Conservation (phyloP, 2,329 filamentous ascomycete species). For the Diaporthe vaccinii region DNA sequence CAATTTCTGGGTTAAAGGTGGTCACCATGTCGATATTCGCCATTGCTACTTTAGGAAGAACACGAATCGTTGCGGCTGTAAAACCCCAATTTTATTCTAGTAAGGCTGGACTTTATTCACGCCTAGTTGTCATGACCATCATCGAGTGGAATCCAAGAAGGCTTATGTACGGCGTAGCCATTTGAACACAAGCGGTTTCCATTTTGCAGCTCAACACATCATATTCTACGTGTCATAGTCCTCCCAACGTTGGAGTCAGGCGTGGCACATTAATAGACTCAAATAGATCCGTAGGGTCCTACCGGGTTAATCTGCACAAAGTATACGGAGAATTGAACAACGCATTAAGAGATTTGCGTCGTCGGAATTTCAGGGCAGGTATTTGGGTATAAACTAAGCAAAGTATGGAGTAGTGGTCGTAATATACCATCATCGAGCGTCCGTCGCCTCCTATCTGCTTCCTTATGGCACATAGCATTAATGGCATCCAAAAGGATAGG, state of each 20-base stretch:
- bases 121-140: not conserved
- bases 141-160: too few relatives aligned
- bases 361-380: not conserved
- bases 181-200: too few relatives aligned
- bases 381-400: conserved; percentile 33
- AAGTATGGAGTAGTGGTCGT: conserved; percentile 21
- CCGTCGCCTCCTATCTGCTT: not conserved
- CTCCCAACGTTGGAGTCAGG: not conserved
- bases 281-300: not conserved
- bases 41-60: not conserved
- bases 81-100: accelerated
- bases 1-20: too few relatives aligned
- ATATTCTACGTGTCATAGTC: not conserved
- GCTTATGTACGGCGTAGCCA: too few relatives aligned
- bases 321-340: not conserved
- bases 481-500: not conserved
- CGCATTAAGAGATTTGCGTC: too few relatives aligned
- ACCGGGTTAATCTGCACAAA: not conserved
- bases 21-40: too few relatives aligned
- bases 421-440: conserved; percentile 15
- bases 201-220: too few relatives aligned
- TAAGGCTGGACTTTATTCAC: not conserved
- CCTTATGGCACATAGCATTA: conserved; percentile 10
- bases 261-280: not conserved
- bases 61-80: accelerated